Percentiles rank a stretch among this genome's conserved stretches.
phyloP scores from a whole-genome alignment of 2,329 filamentous ascomycete species.

The Paecilomyces dactylethromorphus region DNA sequence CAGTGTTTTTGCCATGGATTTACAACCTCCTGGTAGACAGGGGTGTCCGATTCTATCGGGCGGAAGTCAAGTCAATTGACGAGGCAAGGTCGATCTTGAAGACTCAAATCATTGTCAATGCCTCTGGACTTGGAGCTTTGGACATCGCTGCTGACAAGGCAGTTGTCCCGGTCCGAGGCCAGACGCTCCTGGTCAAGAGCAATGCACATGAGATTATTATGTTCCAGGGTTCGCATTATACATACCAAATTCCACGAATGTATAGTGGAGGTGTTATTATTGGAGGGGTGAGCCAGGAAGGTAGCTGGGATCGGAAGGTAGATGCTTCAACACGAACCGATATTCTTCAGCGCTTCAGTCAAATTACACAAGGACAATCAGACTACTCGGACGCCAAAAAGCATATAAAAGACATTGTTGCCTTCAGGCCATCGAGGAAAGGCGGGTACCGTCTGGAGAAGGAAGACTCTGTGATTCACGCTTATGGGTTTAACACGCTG shows the following conservation, averaged over 20 bases:
- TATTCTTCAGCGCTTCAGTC: background rate
- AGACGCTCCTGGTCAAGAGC: background rate
- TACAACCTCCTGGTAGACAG: constrained; percentile 6
- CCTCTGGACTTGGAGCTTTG: constrained; percentile 7
- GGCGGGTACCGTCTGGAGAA: constrained; percentile 13
- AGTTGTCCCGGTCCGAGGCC: background rate
- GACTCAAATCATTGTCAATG: constrained; percentile 8
- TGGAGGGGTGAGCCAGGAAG: constrained; percentile 11
- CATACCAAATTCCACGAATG: constrained; percentile 16
- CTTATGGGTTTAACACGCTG: constrained; percentile 12
- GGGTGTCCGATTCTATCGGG: constrained; percentile 8
- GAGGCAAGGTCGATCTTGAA: constrained; percentile 3
- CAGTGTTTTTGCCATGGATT: constrained; percentile 9
- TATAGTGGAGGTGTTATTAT: constrained; percentile 12
- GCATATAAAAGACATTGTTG: constrained; percentile 11
- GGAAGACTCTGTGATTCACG: constrained; percentile 10
- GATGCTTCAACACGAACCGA: background rate
- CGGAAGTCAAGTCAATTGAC: constrained; percentile 5
- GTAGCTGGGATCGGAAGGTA: constrained; percentile 5
- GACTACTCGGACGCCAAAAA: background rate
- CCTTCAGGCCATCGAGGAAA: constrained; percentile 11
- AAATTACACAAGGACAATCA: background rate
- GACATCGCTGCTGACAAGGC: background rate
- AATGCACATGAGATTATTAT: constrained; percentile 8
- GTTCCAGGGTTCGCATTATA: constrained; percentile 14